Percentiles rank a stretch among this genome's conserved stretches.
Evolutionary conservation across 2,329 filamentous ascomycete species (phyloP).

Genomic region (Colletotrichum liriopes): DNA sequence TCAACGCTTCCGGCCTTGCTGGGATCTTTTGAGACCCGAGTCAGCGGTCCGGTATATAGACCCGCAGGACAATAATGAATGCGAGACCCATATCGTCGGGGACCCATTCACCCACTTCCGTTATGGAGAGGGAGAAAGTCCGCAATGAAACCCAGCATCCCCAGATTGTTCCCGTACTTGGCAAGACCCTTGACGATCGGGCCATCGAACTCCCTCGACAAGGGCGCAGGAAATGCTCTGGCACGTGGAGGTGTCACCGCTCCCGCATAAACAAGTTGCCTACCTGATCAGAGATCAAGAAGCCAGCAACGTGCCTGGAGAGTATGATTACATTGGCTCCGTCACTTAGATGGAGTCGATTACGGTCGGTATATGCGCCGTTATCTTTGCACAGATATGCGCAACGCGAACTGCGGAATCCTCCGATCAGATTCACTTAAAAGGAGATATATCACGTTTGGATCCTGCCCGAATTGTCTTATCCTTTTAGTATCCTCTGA

Average conservation of each 20-base stretch:
- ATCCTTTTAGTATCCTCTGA: background rate
- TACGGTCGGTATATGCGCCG: background rate
- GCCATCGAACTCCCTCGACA: slow-evolving; percentile 2
- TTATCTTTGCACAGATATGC: background rate
- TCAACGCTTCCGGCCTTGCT: slow-evolving; percentile 13
- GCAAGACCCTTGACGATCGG: slow-evolving; percentile 28
- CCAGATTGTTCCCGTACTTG: slow-evolving; percentile 25
- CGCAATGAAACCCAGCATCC: slow-evolving; percentile 8
- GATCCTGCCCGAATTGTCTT: background rate
- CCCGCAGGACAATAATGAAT: slow-evolving; percentile 15
- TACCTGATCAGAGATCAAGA: background rate
- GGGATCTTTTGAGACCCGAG: slow-evolving; percentile 13
- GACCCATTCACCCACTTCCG: background rate
- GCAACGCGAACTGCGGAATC: background rate
- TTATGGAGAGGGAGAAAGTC: slow-evolving; percentile 6
- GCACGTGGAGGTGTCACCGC: slow-evolving; percentile 27
- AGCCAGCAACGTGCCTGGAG: slow-evolving; percentile 18
- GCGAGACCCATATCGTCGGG: background rate
- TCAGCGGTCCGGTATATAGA: slow-evolving; percentile 11
- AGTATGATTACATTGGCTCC: slow-evolving; percentile 15
- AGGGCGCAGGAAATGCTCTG: background rate
- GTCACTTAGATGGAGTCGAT: background rate
- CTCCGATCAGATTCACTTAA: background rate
- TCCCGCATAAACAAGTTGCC: background rate
- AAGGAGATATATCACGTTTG: slow-evolving; percentile 18